phyloP scores from a whole-genome alignment of 179 eudicot genomes.

The Drosera spatulata region DNA sequence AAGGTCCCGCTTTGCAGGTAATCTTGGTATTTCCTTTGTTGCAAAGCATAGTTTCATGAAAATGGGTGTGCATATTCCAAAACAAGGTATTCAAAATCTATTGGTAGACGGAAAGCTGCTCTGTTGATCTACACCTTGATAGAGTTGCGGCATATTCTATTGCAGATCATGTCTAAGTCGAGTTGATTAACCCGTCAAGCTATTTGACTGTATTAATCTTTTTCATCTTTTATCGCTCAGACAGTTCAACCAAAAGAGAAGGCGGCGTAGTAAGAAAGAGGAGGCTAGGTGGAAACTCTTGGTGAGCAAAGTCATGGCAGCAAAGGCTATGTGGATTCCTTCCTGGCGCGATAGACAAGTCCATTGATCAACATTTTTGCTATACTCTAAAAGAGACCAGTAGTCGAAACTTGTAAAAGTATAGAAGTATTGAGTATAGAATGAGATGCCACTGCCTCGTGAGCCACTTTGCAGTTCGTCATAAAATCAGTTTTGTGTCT shows the following conservation, averaged over 20 bases:
- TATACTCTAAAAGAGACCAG: no score
- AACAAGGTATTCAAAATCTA: no score
- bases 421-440: no score
- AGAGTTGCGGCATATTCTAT: background rate
- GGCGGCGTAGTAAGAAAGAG: slow-evolving; percentile 56
- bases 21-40: slow-evolving; percentile 1
- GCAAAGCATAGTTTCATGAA: background rate
- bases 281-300: slow-evolving; percentile 59
- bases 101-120: no score
- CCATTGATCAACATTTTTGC: no score
- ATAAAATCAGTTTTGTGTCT: no score
- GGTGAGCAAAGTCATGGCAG: slow-evolving; percentile 56
- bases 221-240: slow-evolving; percentile 14
- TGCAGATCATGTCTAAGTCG: background rate
- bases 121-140: no score
- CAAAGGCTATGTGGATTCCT: slow-evolving; percentile 17
- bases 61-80: background rate
- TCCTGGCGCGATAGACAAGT: background rate
- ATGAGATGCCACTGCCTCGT: no score
- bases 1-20: slow-evolving; percentile 82
- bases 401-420: no score
- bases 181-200: background rate
- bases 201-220: no score
- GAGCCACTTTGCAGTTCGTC: no score
- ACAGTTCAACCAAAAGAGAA: slow-evolving; percentile 62